These are phyloP conservation scores for Metschnikowia aberdeeniae DNA, from an alignment of 805 yeast species.

Conservation along the genomic window DNA sequence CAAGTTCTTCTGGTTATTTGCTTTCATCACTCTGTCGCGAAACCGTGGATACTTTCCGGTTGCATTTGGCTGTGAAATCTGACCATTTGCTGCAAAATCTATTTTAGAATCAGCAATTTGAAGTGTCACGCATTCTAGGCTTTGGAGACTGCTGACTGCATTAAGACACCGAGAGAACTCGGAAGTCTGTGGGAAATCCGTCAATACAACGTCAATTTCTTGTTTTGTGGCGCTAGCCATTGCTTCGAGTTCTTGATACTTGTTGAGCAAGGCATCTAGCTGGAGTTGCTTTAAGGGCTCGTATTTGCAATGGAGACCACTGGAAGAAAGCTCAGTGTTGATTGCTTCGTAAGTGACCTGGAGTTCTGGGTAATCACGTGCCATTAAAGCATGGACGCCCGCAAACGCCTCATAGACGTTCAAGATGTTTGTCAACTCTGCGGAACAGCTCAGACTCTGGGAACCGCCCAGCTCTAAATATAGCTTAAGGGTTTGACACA, in stretches of 20 bases:
- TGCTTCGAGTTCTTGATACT: conserved; percentile 4
- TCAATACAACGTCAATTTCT: not conserved
- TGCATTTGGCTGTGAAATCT: conserved; percentile 11
- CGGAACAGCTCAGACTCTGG: not conserved
- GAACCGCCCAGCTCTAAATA: not conserved
- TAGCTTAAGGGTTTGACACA: not conserved
- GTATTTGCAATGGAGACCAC: conserved; percentile 13
- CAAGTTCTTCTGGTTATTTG: conserved; percentile 13
- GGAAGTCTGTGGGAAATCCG: not conserved
- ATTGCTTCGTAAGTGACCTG: conserved; percentile 8
- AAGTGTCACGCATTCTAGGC: not conserved
- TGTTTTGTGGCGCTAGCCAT: conserved; percentile 2
- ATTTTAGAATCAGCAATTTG: no score
- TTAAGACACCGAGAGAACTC: no score
- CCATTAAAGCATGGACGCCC: not conserved
- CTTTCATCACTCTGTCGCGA: conserved; percentile 6
- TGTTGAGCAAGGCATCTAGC: conserved; percentile 6
- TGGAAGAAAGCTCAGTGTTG: conserved; percentile 5
- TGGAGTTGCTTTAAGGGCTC: conserved; percentile 14
- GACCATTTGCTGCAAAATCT: conserved; percentile 1
- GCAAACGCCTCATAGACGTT: not conserved
- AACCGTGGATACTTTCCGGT: conserved; percentile 10
- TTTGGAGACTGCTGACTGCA: not conserved
- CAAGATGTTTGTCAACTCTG: not conserved
- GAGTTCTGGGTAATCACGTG: conserved; percentile 15